phyloP scores from a whole-genome alignment of 2,329 filamentous ascomycete genomes.

The Pyrenophora teres region DNA sequence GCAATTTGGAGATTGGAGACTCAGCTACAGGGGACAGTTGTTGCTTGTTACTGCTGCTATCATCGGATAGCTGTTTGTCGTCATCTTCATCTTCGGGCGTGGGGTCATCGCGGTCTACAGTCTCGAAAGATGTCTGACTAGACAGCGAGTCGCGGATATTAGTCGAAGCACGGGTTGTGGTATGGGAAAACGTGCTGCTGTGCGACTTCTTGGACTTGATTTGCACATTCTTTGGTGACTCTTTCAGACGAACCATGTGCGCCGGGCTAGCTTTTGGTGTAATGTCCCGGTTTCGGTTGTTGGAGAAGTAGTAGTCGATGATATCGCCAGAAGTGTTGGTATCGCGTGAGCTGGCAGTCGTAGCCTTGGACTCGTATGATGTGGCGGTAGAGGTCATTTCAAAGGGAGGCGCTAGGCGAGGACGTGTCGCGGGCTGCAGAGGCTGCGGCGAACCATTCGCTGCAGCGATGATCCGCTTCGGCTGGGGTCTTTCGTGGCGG shows the following conservation, averaged over 20 bases:
- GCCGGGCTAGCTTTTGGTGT: slow-evolving; percentile 23
- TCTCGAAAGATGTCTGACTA: slow-evolving; percentile 54
- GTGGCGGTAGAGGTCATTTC: slow-evolving; percentile 17
- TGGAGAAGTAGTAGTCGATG: slow-evolving; percentile 46
- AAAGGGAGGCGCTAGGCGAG: slow-evolving; percentile 21
- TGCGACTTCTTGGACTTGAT: slow-evolving; percentile 33
- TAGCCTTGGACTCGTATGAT: slow-evolving; percentile 23
- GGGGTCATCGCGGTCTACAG: slow-evolving; percentile 51
- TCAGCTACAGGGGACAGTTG: slow-evolving; percentile 50
- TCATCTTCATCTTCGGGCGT: slow-evolving; percentile 54
- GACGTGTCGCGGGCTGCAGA: slow-evolving; percentile 7
- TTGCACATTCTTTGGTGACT: slow-evolving; percentile 25
- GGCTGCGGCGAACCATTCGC: slow-evolving; percentile 17
- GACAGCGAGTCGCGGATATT: slow-evolving; percentile 41
- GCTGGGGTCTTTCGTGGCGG: slow-evolving; percentile 35
- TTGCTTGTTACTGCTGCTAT: slow-evolving; percentile 19
- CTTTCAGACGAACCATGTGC: slow-evolving; percentile 16
- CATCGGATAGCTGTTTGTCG: slow-evolving; percentile 36
- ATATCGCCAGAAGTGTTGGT: slow-evolving; percentile 36
- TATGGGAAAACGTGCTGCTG: slow-evolving; percentile 34
- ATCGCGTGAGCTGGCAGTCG: slow-evolving; percentile 30
- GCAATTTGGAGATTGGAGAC: slow-evolving; percentile 51
- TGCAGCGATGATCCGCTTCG: slow-evolving; percentile 16
- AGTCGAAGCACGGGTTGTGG: slow-evolving; percentile 35
- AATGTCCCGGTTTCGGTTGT: slow-evolving; percentile 12